phyloP scores from a whole-genome alignment of 225 moss, liverwort and hornwort species.

The Bryum argenteum region DNA sequence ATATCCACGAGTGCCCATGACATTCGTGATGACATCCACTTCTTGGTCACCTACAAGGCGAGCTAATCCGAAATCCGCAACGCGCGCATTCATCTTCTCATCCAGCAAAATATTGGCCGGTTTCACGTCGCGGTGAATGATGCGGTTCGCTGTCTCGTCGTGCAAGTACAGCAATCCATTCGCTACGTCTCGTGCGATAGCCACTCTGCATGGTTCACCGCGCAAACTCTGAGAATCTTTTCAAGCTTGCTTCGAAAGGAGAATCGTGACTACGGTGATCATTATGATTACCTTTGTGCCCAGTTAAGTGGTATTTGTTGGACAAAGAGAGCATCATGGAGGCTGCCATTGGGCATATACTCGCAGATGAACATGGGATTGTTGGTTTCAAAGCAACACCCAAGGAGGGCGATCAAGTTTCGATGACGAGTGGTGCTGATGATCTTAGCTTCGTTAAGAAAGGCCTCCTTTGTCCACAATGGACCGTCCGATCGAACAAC shows the following conservation, averaged over 20 bases:
- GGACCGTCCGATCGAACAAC: constrained; percentile 10
- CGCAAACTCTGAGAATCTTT: too few species aligned
- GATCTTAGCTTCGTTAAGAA: constrained; percentile 52
- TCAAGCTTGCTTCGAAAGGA: too few species aligned
- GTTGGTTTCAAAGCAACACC: constrained; percentile 58
- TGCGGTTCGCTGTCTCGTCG: constrained; percentile 47
- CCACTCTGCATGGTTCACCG: constrained; percentile 25
- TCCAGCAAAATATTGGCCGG: constrained; percentile 76
- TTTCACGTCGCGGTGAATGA: constrained; percentile 77
- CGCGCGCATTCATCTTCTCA: constrained; percentile 46
- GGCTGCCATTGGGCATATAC: constrained; percentile 72
- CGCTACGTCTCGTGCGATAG: constrained; percentile 46
- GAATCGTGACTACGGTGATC: neutral
- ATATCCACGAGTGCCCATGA: constrained; percentile 74
- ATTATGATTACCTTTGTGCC: constrained; percentile 20
- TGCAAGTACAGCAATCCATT: constrained; percentile 67
- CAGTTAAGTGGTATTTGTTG: constrained; percentile 18
- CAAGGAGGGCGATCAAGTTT: constrained; percentile 52
- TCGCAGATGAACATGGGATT: constrained; percentile 62
- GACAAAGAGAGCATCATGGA: constrained; percentile 59
- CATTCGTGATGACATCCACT: constrained; percentile 56
- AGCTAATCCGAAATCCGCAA: constrained; percentile 80
- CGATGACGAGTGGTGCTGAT: constrained; percentile 53
- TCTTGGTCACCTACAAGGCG: constrained; percentile 55
- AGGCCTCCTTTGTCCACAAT: constrained; percentile 40